Evolutionary conservation across 805 yeast genomes (phyloP).

Genomic region (Starmera pachycereana): DNA sequence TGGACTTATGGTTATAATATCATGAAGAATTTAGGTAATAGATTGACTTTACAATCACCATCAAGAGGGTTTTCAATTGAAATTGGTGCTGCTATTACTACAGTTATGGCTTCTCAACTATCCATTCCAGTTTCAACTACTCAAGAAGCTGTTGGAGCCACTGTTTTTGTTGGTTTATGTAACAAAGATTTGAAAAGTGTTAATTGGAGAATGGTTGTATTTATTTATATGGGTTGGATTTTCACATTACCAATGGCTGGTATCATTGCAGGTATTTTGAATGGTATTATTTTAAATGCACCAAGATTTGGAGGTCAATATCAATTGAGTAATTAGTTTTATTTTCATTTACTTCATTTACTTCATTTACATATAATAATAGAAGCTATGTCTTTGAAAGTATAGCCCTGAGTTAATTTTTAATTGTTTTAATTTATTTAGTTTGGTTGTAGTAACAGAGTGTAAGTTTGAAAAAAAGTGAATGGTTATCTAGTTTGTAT

Average conservation of each 20-base stretch:
- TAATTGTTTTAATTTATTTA: no score
- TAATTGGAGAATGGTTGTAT: slow-evolving; percentile 68
- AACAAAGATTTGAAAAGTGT: slow-evolving; percentile 52
- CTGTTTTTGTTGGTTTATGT: slow-evolving; percentile 66
- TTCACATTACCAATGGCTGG: slow-evolving; percentile 69
- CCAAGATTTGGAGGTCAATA: slow-evolving; percentile 36
- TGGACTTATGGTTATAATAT: slow-evolving; percentile 68
- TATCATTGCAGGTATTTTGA: slow-evolving; percentile 54
- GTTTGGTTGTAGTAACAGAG: no score
- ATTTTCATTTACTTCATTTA: slow-evolving; percentile 4
- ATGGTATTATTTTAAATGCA: slow-evolving; percentile 55
- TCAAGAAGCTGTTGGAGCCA: slow-evolving; percentile 71
- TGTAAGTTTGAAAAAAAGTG: no score
- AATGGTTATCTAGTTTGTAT: no score
- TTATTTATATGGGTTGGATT: slow-evolving; percentile 67
- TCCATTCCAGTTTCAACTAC: slow-evolving; percentile 70
- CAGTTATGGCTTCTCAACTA: slow-evolving; percentile 66
- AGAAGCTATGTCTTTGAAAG: no score
- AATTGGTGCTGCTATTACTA: slow-evolving; percentile 68
- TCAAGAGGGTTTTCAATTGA: slow-evolving; percentile 71
- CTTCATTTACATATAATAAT: no score
- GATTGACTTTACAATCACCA: slow-evolving; percentile 66
- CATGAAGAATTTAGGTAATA: slow-evolving; percentile 64
- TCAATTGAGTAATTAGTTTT: slow-evolving; percentile 2
- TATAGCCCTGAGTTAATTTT: no score